Evolutionary conservation across 805 yeast species (phyloP).

Genomic region (Crinitomyces ghanaensis): DNA sequence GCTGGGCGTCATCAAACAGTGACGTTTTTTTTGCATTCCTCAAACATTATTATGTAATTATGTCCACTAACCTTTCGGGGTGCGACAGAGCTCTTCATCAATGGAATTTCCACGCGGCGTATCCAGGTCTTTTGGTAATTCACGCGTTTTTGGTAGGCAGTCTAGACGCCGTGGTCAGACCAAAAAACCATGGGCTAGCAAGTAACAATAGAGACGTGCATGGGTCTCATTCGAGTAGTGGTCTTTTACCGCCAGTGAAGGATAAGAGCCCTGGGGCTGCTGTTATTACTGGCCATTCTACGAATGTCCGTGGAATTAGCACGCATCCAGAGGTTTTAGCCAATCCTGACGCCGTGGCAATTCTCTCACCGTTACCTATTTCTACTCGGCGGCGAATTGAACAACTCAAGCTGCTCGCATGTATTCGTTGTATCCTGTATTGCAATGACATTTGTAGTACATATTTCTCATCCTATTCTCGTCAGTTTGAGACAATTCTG

Average conservation of each 20-base stretch:
- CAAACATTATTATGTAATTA: conserved; percentile 29
- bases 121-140: conserved; percentile 18
- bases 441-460: conserved; percentile 23
- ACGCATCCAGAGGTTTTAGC: too few relatives aligned
- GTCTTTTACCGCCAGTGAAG: too few relatives aligned
- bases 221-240: too few relatives aligned
- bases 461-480: conserved; percentile 22
- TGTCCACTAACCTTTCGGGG: conserved; percentile 20
- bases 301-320: too few relatives aligned
- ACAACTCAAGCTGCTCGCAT: conserved; percentile 23
- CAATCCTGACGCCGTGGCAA: conserved; percentile 12
- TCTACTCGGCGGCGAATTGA: conserved; percentile 22
- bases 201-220: too few relatives aligned
- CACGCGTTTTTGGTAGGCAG: conserved; percentile 19
- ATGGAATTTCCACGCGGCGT: conserved; percentile 14
- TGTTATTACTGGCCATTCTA: conserved; percentile 3
- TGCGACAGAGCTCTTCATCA: conserved; percentile 14
- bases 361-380: conserved; percentile 15
- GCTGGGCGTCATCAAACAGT: conserved; percentile 26
- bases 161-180: conserved; percentile 16
- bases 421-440: conserved; percentile 29
- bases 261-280: conserved; percentile 6
- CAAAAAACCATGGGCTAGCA: conserved; percentile 1
- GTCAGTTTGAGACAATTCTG: conserved; percentile 28
- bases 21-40: conserved; percentile 31